These are phyloP conservation scores for Citrus australasica DNA, from an alignment of 345 rosid genomes.

Conservation along the genomic window DNA sequence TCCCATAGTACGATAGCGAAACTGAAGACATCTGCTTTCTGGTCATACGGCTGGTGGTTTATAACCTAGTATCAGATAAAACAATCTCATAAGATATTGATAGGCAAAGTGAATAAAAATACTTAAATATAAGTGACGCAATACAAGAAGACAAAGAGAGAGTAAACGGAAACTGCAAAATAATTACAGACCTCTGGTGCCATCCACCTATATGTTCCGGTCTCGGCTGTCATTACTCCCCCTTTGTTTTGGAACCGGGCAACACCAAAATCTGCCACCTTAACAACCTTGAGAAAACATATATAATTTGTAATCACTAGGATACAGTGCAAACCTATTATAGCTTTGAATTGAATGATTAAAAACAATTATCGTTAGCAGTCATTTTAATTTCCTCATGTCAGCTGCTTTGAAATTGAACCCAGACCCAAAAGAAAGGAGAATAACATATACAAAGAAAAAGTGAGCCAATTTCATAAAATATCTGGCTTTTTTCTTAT, in stretches of 20 bases:
- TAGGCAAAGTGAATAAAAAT: too few relatives aligned
- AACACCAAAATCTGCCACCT: slow-evolving; percentile 79
- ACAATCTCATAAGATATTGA: background rate
- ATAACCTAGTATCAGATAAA: slow-evolving; percentile 46
- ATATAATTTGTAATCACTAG: background rate
- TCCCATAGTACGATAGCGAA: slow-evolving; percentile 82
- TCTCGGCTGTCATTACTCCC: slow-evolving; percentile 81
- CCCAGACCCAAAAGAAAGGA: background rate
- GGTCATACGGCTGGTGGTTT: slow-evolving; percentile 68
- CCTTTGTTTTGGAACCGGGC: slow-evolving; percentile 68
- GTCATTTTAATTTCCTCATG: background rate
- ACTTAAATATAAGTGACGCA: background rate
- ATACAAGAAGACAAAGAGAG: background rate
- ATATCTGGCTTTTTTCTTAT: background rate
- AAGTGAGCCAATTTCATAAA: background rate
- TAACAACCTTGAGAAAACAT: slow-evolving; percentile 52
- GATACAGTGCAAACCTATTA: background rate
- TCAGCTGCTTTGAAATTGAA: background rate
- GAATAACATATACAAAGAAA: background rate
- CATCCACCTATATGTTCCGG: slow-evolving; percentile 90
- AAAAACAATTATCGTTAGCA: background rate
- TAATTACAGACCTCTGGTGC: slow-evolving; percentile 70
- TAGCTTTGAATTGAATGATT: background rate
- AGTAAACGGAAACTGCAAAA: background rate
- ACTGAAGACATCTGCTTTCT: slow-evolving; percentile 74